A percentile compares a stretch with the other conserved stretches of the same genome.
Evolutionary conservation across 305 asterid genomes (phyloP).

Genomic region (Galium porrigens): DNA sequence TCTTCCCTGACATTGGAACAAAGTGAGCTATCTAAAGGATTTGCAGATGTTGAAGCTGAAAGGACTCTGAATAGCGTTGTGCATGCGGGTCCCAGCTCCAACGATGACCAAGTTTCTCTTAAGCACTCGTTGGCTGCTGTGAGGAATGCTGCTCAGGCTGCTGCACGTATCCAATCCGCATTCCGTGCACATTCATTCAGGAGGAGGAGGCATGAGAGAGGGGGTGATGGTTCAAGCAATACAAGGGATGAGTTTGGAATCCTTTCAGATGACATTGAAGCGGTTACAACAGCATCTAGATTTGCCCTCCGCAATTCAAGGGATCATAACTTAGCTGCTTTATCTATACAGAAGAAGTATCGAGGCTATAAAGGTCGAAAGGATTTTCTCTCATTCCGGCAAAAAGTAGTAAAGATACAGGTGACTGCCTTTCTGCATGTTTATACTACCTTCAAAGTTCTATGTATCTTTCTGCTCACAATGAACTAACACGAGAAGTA

Average conservation of each 20-base stretch:
- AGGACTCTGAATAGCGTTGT: conserved; percentile 45
- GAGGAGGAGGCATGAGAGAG: conserved; percentile 53
- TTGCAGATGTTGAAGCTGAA: conserved; percentile 79
- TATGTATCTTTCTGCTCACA: background rate
- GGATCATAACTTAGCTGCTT: conserved; percentile 62
- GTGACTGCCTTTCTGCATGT: conserved; percentile 25
- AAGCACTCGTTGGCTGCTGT: conserved; percentile 67
- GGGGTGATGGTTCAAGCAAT: conserved; percentile 17
- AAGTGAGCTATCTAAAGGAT: conserved; percentile 68
- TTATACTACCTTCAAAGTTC: background rate
- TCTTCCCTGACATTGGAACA: conserved; percentile 61
- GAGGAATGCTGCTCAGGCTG: conserved; percentile 79
- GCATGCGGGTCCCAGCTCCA: conserved; percentile 22
- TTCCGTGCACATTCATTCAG: conserved; percentile 93
- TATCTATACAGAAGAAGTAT: conserved; percentile 78
- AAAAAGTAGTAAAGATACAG: conserved; percentile 95
- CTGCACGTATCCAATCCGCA: conserved; percentile 96
- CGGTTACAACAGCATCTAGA: conserved; percentile 56
- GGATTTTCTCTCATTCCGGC: conserved; percentile 74
- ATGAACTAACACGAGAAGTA: background rate
- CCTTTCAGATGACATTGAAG: conserved; percentile 33
- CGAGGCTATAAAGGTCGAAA: conserved; percentile 87
- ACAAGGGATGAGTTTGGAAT: conserved; percentile 39
- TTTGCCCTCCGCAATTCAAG: conserved; percentile 45
- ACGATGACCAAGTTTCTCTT: conserved; percentile 58